Conservation (phyloP, 1,284 basidiomycete species). For the Amylostereum areolatum region DNA sequence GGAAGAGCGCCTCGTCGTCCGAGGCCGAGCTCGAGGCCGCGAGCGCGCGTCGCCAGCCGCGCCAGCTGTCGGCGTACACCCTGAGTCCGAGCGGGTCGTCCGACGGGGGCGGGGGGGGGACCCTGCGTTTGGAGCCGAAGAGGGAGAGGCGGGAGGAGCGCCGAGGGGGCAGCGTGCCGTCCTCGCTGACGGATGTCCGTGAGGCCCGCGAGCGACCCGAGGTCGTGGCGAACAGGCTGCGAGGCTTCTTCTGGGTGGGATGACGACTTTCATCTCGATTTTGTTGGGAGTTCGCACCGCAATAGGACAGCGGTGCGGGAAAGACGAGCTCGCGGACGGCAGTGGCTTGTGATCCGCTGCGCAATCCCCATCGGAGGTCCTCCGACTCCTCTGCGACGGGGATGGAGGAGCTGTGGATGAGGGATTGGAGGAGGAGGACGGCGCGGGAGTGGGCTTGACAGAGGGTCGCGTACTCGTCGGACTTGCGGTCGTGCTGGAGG, state of each 20-base stretch:
- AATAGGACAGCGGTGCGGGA: conserved; percentile 52
- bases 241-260: neutral
- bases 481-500: conserved; percentile 29
- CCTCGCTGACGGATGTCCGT: conserved; percentile 2
- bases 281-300: no score
- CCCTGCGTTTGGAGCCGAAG: conserved; percentile 26
- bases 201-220: neutral
- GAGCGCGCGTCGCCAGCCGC: conserved; percentile 41
- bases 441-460: conserved; percentile 65
- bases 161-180: neutral
- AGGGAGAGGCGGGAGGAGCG: conserved; percentile 25
- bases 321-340: conserved; percentile 57
- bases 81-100: conserved; percentile 46
- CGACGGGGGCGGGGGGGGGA: conserved; percentile 40
- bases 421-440: conserved; percentile 63
- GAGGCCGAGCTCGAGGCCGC: conserved; percentile 20
- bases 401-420: conserved; percentile 51
- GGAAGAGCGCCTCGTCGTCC: conserved; percentile 32
- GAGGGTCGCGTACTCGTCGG: conserved; percentile 38
- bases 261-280: no score
- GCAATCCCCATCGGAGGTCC: conserved; percentile 23
- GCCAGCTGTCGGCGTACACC: conserved; percentile 49
- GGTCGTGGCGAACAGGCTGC: conserved; percentile 1
- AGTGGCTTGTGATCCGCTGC: no score
- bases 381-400: conserved; percentile 39